Evolutionary conservation across 345 rosid genomes (phyloP).

Genomic region (Cardiospermum halicacabum): DNA sequence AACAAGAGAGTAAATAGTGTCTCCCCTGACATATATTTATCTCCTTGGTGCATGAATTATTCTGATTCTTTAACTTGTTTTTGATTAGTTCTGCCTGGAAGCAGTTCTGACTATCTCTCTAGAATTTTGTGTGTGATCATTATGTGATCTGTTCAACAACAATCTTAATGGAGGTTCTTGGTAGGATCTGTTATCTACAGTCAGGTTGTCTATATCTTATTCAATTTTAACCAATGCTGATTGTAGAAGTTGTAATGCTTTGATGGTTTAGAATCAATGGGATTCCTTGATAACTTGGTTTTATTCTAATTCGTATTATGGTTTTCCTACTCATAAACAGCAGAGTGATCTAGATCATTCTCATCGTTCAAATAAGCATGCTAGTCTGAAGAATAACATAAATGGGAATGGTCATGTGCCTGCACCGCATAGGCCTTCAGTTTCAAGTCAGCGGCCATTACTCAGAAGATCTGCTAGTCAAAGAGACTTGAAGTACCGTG

Average conservation of each 20-base stretch:
- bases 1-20: too few relatives aligned
- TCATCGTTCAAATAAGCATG: slow-evolving; percentile 33
- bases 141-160: not conserved
- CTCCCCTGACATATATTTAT: not conserved
- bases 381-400: slow-evolving; percentile 29
- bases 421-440: slow-evolving; percentile 30
- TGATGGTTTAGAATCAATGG: not conserved
- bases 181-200: not conserved
- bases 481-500: slow-evolving; percentile 60
- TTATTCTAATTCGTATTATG: slow-evolving; percentile 1
- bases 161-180: not conserved
- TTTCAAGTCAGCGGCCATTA: slow-evolving; percentile 45
- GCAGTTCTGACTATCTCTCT: not conserved
- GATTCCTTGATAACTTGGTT: not conserved
- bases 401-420: slow-evolving; percentile 34
- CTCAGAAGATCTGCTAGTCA: slow-evolving; percentile 72
- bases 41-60: not conserved
- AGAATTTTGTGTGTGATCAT: not conserved
- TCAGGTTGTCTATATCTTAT: not conserved
- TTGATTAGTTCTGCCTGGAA: not conserved
- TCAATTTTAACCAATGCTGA: not conserved
- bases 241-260: not conserved
- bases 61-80: not conserved
- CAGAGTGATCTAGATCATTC: slow-evolving; percentile 71
- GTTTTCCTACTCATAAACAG: slow-evolving; percentile 22